phyloP scores from a whole-genome alignment of 306 rosid species.

The Fragaria ananassa region DNA sequence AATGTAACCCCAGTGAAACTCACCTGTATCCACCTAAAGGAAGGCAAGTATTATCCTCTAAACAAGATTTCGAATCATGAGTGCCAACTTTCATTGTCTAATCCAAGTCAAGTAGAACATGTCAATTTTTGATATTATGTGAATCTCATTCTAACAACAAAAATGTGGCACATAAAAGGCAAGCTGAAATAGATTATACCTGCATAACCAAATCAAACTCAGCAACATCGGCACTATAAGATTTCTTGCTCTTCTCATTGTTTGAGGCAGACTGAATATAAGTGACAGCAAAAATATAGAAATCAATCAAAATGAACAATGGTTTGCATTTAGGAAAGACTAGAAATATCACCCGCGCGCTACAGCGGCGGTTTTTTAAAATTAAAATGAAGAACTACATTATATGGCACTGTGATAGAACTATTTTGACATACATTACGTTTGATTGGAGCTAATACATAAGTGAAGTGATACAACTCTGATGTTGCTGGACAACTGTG shows the following conservation, averaged over 20 bases:
- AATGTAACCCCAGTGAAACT: slow-evolving; percentile 24
- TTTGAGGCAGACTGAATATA: slow-evolving; percentile 54
- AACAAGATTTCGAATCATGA: slow-evolving; percentile 74
- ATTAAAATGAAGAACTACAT: too few relatives aligned
- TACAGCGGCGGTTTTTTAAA: too few relatives aligned
- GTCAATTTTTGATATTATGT: slow-evolving; percentile 12
- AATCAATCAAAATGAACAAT: background rate
- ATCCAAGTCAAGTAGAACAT: slow-evolving; percentile 31
- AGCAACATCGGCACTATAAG: slow-evolving; percentile 65
- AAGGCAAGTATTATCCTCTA: slow-evolving; percentile 68
- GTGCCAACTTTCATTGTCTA: slow-evolving; percentile 82
- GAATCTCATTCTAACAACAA: background rate
- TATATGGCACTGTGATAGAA: too few relatives aligned
- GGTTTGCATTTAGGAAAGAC: too few relatives aligned
- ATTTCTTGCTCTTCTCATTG: slow-evolving; percentile 49
- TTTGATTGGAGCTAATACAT: too few relatives aligned
- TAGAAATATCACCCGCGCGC: too few relatives aligned
- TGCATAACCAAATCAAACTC: slow-evolving; percentile 96
- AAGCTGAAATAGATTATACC: slow-evolving; percentile 43
- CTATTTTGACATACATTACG: too few relatives aligned
- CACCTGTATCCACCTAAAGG: slow-evolving; percentile 99
- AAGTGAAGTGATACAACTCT: too few relatives aligned
- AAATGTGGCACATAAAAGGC: slow-evolving; percentile 19
- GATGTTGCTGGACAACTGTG: too few relatives aligned
- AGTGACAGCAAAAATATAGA: slow-evolving; percentile 24